Base-by-base conservation (phyloP, 345 rosid genomes). In the Acer negundo region DNA sequence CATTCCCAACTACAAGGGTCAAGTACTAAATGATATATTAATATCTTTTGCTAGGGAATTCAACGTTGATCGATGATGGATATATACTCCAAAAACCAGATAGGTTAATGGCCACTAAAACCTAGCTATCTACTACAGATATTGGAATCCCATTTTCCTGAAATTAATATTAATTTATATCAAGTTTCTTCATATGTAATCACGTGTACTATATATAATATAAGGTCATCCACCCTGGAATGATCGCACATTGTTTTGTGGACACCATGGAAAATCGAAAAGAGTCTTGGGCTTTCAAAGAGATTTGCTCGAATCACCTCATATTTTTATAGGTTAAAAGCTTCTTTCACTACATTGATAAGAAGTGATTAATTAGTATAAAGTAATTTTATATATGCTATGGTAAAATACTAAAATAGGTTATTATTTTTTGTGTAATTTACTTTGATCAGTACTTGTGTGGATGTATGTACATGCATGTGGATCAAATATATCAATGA, bases 1-100 rank as follows among this genome's bases (percentile, higher is more conserved):
- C 73, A 31, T 38, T 38, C 65, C 49, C 19, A 5, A 7, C 26
- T 19, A 8, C 75, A 75, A 75, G 55, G 61, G 82, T 68, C 78
- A 74, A 69, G 58, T 53, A 53, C 58, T 53, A 15, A 53, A 53
- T 10, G 65, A 63, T 49, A 49, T 12, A 13, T 49, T 49, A 49
- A 13, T 49, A 15, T 49, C 19, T 49, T 49, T 49, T 49, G 1
- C n/a, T 20, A 53, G 6, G 56, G 67, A 62, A 74, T 71, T 49
- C 44, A 62, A 62, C 77, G 19, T 17, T 6, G 59, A n/a, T n/a
- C n/a, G n/a, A 74, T 26, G 62, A 19, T 53, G n/a, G 58, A 53
- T 53, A 53, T 53, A 53, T 53, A 4, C n/a, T 53, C 58, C 58
- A 53, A 6, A 4, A 4, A 53, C 7, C n/a, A 53, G 58, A 53